phyloP scores from a whole-genome alignment of 2,329 filamentous ascomycete genomes.

The Ophiocordyceps unilateralis region DNA sequence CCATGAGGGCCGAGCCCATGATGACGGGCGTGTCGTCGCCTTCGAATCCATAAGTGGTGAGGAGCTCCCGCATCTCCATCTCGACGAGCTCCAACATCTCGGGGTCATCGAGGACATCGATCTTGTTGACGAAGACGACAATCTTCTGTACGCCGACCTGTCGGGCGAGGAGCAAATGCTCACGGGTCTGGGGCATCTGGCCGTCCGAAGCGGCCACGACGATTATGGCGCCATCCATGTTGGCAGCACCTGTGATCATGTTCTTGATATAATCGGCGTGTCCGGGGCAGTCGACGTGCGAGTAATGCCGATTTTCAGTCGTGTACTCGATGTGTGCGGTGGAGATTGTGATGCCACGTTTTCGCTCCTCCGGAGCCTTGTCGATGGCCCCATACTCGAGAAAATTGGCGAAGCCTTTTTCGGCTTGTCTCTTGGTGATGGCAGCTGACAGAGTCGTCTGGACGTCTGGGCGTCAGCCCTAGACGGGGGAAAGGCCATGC shows the following conservation, averaged over 20 bases:
- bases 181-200: slow-evolving; percentile 98
- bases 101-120: slow-evolving; percentile 90
- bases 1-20: slow-evolving; percentile 91
- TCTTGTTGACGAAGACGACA: slow-evolving; percentile 99
- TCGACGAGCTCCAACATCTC: slow-evolving; percentile 99
- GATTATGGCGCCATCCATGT: slow-evolving; percentile 98
- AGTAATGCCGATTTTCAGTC: slow-evolving; percentile 89
- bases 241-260: slow-evolving; percentile 99
- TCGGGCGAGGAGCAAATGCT: slow-evolving; percentile 92
- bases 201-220: slow-evolving; percentile 96
- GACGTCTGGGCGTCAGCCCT: slow-evolving; percentile 4
- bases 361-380: slow-evolving; percentile 97
- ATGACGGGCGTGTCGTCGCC: slow-evolving; percentile 95
- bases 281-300: slow-evolving; percentile 98
- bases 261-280: slow-evolving; percentile 99
- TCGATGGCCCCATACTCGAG: slow-evolving; percentile 97
- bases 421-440: slow-evolving; percentile 94
- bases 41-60: slow-evolving; percentile 86
- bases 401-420: slow-evolving; percentile 86
- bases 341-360: slow-evolving; percentile 99
- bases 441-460: slow-evolving; percentile 96
- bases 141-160: slow-evolving; percentile 97
- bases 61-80: slow-evolving; percentile 99
- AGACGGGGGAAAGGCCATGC: not conserved
- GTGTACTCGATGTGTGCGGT: slow-evolving; percentile 97